Evolutionary conservation across 768 basidiomycete genomes (phyloP).

Genomic region (Pleurotus cornucopiae): DNA sequence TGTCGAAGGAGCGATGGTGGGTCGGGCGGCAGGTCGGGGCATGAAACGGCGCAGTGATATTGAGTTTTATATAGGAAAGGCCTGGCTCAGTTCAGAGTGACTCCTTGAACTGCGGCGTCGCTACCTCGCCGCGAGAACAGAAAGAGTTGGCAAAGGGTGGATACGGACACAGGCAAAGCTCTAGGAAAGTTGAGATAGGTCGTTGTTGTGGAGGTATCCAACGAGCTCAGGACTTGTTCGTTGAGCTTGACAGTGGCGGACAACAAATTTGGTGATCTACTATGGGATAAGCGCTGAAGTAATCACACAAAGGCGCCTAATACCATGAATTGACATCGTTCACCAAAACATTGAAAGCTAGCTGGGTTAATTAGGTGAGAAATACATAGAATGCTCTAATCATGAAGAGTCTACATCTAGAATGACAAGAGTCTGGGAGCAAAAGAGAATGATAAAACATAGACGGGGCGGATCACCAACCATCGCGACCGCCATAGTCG

Average conservation of each 20-base stretch:
- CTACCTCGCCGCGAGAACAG: too few relatives aligned
- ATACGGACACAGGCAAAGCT: not conserved
- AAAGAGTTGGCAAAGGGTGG: not conserved
- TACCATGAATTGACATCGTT: too few relatives aligned
- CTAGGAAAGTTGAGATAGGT: not conserved
- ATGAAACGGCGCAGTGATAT: constrained; percentile 5
- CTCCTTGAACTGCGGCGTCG: not conserved
- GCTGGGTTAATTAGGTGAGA: not conserved
- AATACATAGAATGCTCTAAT: not conserved
- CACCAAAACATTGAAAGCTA: too few relatives aligned
- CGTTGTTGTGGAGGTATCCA: not conserved
- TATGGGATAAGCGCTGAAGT: not conserved
- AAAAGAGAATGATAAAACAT: constrained; percentile 16
- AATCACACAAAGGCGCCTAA: too few relatives aligned
- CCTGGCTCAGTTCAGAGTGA: constrained; percentile 6
- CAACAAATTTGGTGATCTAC: not conserved
- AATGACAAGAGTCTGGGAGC: constrained; percentile 2
- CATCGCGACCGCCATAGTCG: constrained; percentile 38
- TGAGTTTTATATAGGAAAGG: constrained; percentile 8
- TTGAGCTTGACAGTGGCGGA: constrained; percentile 4
- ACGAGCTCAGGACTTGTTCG: not conserved
- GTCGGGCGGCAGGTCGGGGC: constrained; percentile 9
- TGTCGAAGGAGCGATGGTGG: constrained; percentile 2
- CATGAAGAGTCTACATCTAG: constrained; percentile 1
- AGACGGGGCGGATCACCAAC: constrained; percentile 18